Evolutionary conservation across 495 filamentous ascomycete species (phyloP).

Genomic region (Parachaetomium inaequale): DNA sequence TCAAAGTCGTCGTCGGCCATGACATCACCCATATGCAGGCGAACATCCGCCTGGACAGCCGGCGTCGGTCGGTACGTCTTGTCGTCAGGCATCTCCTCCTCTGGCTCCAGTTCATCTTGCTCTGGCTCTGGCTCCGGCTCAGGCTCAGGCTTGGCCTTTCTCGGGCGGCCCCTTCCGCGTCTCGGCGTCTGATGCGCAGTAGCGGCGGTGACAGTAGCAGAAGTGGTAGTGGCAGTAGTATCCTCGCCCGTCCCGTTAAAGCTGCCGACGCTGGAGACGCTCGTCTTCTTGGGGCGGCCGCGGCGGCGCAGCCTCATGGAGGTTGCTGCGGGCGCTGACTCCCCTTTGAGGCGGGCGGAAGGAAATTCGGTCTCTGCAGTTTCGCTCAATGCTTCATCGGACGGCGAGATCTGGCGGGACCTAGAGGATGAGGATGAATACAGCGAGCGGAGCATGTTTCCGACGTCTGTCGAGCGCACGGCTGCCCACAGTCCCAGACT

Average conservation of each 20-base stretch:
- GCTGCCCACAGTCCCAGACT: conserved; percentile 54
- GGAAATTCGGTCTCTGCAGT: not conserved
- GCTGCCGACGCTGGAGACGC: conserved; percentile 24
- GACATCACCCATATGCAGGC: conserved; percentile 35
- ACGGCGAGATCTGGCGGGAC: not conserved
- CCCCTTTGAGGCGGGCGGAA: not conserved
- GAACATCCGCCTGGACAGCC: conserved; percentile 19
- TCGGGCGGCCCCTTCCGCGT: conserved; percentile 15
- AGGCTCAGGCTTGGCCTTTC: conserved; percentile 5
- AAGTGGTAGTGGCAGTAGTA: not conserved
- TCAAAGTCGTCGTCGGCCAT: conserved; percentile 37
- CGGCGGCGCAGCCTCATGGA: conserved; percentile 25
- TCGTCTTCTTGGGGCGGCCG: conserved; percentile 18
- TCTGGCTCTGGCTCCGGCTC: conserved; percentile 15
- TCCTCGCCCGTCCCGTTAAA: conserved; percentile 5
- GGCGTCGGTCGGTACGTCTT: conserved; percentile 32
- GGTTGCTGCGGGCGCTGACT: not conserved
- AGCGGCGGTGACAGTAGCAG: no score
- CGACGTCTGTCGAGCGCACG: conserved; percentile 44
- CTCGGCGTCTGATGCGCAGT: conserved; percentile 2
- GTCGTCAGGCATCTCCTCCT: conserved; percentile 22
- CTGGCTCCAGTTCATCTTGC: conserved; percentile 14
- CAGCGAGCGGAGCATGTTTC: conserved; percentile 36
- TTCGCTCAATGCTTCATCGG: not conserved
- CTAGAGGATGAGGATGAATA: conserved; percentile 23